Evolutionary conservation across 495 filamentous ascomycete genomes (phyloP).

Genomic region (Letharia lupina): DNA sequence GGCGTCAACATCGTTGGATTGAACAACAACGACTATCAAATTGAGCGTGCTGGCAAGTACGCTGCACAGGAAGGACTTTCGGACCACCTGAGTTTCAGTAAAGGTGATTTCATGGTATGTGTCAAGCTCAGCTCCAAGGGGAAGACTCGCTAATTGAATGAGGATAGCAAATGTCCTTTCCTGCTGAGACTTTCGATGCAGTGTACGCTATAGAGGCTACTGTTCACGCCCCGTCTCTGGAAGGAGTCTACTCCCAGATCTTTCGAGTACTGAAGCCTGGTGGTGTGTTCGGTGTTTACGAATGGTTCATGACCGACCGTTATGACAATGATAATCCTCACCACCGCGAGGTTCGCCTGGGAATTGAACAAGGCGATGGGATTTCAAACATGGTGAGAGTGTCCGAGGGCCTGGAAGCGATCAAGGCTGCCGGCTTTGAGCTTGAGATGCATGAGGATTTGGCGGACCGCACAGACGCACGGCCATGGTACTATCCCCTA

Average conservation of each 20-base stretch:
- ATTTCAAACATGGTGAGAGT: constrained; percentile 98
- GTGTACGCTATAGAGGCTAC: constrained; percentile 99
- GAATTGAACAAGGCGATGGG: constrained; percentile 93
- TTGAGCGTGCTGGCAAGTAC: constrained; percentile 84
- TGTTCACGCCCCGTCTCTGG: constrained; percentile 89
- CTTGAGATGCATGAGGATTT: constrained; percentile 84
- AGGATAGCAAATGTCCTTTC: constrained; percentile 92
- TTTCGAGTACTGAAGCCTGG: constrained; percentile 94
- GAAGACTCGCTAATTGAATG: background rate
- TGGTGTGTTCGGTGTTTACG: constrained; percentile 93
- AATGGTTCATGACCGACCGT: constrained; percentile 97
- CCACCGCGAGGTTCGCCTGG: constrained; percentile 85
- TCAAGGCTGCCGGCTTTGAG: constrained; percentile 84
- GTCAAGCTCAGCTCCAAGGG: background rate
- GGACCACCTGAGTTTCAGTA: constrained; percentile 77
- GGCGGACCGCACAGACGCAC: constrained; percentile 64
- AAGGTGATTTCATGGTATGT: constrained; percentile 93
- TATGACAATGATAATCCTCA: constrained; percentile 85
- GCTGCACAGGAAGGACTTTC: constrained; percentile 72
- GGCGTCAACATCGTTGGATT: constrained; percentile 82
- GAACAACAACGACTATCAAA: constrained; percentile 99
- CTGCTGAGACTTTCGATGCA: constrained; percentile 82
- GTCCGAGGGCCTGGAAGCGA: constrained; percentile 71
- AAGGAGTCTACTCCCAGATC: constrained; percentile 90
- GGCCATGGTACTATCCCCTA: constrained; percentile 95